A percentile compares a stretch with the other conserved stretches of the same genome.
Evolutionary conservation across 805 yeast genomes (phyloP).

Genomic region (Ogataea nitratoaversa): DNA sequence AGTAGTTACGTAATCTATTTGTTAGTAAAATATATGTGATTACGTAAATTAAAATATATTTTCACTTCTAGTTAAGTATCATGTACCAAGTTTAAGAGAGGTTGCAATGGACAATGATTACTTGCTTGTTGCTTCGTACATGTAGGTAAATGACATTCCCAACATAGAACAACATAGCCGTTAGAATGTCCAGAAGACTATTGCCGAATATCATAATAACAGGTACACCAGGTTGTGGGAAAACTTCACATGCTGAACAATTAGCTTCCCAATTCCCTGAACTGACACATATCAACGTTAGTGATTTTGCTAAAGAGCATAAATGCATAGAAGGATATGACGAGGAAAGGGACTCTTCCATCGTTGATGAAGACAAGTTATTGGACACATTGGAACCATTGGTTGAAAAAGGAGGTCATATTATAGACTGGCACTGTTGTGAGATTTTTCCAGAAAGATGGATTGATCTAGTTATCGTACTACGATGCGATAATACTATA

Average conservation of each 20-base stretch:
- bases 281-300: slow-evolving; percentile 57
- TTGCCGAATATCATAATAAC: slow-evolving; percentile 81
- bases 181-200: slow-evolving; percentile 28
- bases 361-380: slow-evolving; percentile 89
- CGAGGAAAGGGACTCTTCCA: slow-evolving; percentile 75
- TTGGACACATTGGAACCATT: slow-evolving; percentile 77
- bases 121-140: no score
- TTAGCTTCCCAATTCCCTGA: slow-evolving; percentile 50
- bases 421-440: slow-evolving; percentile 97
- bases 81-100: not conserved
- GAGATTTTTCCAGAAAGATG: slow-evolving; percentile 91
- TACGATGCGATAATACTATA: slow-evolving; percentile 68
- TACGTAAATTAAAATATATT: not conserved
- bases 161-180: not conserved
- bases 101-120: not conserved
- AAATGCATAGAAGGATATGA: slow-evolving; percentile 82
- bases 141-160: not conserved
- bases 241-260: slow-evolving; percentile 62
- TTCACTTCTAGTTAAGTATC: no score
- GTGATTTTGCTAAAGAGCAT: slow-evolving; percentile 76
- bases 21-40: not conserved
- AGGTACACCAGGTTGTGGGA: slow-evolving; percentile 94
- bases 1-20: not conserved
- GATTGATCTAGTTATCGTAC: slow-evolving; percentile 87
- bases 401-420: slow-evolving; percentile 78